Conservation (phyloP, 495 filamentous ascomycete species). For the Penicillium alfredii region DNA sequence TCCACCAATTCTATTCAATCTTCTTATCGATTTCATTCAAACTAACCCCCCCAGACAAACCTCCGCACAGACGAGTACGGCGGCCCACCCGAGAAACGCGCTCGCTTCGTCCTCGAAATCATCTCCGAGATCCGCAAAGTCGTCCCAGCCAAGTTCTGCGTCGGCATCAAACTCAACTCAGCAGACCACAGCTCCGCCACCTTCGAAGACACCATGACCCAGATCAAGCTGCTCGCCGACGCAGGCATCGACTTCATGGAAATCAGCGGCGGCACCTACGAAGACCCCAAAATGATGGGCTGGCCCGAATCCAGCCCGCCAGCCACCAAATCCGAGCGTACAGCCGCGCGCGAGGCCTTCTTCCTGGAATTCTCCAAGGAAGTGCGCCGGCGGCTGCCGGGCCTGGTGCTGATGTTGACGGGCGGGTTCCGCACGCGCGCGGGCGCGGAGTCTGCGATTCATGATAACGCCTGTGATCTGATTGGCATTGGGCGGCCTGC, state of each 20-base stretch:
- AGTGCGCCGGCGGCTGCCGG: slow-evolving; percentile 39
- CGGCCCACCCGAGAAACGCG: slow-evolving; percentile 39
- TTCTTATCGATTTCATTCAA: too few species aligned
- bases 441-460: slow-evolving; percentile 49
- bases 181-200: slow-evolving; percentile 45
- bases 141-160: slow-evolving; percentile 43
- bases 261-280: slow-evolving; percentile 54
- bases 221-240: slow-evolving; percentile 45
- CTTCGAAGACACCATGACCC: slow-evolving; percentile 46
- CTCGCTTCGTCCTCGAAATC: slow-evolving; percentile 44
- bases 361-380: slow-evolving; percentile 52
- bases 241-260: slow-evolving; percentile 59
- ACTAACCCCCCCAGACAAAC: too few species aligned
- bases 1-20: too few species aligned
- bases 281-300: slow-evolving; percentile 43
- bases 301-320: slow-evolving; percentile 6
- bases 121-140: slow-evolving; percentile 36
- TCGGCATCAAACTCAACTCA: slow-evolving; percentile 60
- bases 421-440: slow-evolving; percentile 51
- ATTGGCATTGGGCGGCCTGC: slow-evolving; percentile 53
- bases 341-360: slow-evolving; percentile 52
- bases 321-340: slow-evolving; percentile 30
- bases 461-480: slow-evolving; percentile 49
- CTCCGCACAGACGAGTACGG: slow-evolving; percentile 45
- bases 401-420: slow-evolving; percentile 44